Conservation (phyloP, 78 protist species). For the Dictyostelium discoideum region dicty_2.7 NC_007091.3:4521501-4522000, state of each 20-base stretch:
- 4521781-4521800: neutral
- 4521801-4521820: neutral
- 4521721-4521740: neutral
- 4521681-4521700: neutral
- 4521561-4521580: neutral
- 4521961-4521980: no score
- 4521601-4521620: constrained; percentile 1
- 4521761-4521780: neutral
- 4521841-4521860: no score
- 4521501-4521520: neutral
- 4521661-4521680: neutral
- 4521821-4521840: no score
- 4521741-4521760: neutral
- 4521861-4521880: no score
- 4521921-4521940: no score
- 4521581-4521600: constrained; percentile 17
- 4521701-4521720: neutral
- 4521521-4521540: neutral
- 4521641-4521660: neutral
- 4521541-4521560: neutral
- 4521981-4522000: no score
- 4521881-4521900: no score
- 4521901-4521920: no score
- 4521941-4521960: no score
- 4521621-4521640: neutral